Base-by-base conservation (phyloP, 345 rosid genomes). In the Lepidium sativum region DNA sequence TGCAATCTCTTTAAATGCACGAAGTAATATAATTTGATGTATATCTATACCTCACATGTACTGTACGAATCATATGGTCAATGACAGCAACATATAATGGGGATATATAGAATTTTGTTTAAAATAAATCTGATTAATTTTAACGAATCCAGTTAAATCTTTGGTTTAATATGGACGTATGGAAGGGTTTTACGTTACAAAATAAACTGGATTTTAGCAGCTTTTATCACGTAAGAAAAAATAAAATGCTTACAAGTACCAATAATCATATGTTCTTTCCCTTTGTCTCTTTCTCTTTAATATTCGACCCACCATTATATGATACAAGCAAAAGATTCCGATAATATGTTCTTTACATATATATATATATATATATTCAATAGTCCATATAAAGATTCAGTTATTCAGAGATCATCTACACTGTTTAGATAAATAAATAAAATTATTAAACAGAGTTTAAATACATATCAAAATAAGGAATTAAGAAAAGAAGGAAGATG, bases 221-320 rank as follows among this genome's bases (percentile, higher is more conserved):
- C 31, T 11, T 33, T 38, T 7, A 27, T 38, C 57, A 57, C 65
- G 40, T 47, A 35, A 45, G 1, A 9, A 29, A 47, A 6, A 49
- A 32, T 1, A 8, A 5, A 25, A 27, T 37, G 33, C 25, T 29
- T 61, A 44, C 41, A 45, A 62, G 57, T 54, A 70, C 57, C 42
- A 54, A 54, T 52, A 62, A 63, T 61, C 74, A 20, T 37, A 70
- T 62, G 63, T 53, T 34, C 14, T 45, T 49, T 34, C 69, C 41
- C 33, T 62, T 53, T 52, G 55, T 70, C 56, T 54, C 55, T 61
- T 62, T 70, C 58, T 54, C 52, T 63, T 54, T 57, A 45, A 38
- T 70, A 70, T 63, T 54, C 52, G 51, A 39, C 44, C 63, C 69
- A 63, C 57, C 63, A 54, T 20, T 38, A 18, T 20, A 38, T 50